Evolutionary conservation across 2,329 filamentous ascomycete species (phyloP).

Genomic region (Ceratocystiopsis minuta): DNA sequence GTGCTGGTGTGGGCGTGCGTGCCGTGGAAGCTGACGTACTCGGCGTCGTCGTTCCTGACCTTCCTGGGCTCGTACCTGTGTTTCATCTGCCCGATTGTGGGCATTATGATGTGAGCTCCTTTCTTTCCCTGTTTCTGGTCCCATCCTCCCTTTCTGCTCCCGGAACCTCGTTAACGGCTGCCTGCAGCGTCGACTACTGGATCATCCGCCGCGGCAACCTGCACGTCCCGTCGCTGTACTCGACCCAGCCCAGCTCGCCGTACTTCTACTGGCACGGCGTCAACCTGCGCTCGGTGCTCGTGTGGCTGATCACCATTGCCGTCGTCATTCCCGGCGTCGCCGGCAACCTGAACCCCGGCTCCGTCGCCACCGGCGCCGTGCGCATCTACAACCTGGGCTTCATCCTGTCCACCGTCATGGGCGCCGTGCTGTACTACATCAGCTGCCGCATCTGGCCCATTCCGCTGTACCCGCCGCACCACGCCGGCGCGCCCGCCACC

Average conservation of each 20-base stretch:
- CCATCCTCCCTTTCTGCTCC: not conserved
- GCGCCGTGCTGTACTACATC: slow-evolving; percentile 16
- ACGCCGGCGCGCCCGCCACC: not conserved
- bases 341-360: slow-evolving; percentile 15
- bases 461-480: slow-evolving; percentile 2
- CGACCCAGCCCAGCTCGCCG: not conserved
- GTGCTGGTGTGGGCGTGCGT: slow-evolving; percentile 8
- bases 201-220: slow-evolving; percentile 6
- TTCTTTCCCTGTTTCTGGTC: not conserved
- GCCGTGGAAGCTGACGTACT: slow-evolving; percentile 10
- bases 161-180: not conserved
- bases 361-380: slow-evolving; percentile 14
- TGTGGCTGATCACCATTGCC: slow-evolving; percentile 16
- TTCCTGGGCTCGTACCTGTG: slow-evolving; percentile 10
- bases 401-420: slow-evolving; percentile 15
- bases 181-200: slow-evolving; percentile 11
- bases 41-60: slow-evolving; percentile 7
- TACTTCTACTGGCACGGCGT: slow-evolving; percentile 17
- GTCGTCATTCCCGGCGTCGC: slow-evolving; percentile 19
- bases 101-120: not conserved
- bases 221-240: slow-evolving; percentile 5
- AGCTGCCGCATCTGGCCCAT: slow-evolving; percentile 18
- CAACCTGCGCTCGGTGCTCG: slow-evolving; percentile 17
- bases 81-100: slow-evolving; percentile 8
- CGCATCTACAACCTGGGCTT: slow-evolving; percentile 18